Evolutionary conservation across 192 early-diverging fungal species (phyloP), one percentile per base, ranked within the genome.

Genomic region (Umbelopsis isabellina): DNA sequence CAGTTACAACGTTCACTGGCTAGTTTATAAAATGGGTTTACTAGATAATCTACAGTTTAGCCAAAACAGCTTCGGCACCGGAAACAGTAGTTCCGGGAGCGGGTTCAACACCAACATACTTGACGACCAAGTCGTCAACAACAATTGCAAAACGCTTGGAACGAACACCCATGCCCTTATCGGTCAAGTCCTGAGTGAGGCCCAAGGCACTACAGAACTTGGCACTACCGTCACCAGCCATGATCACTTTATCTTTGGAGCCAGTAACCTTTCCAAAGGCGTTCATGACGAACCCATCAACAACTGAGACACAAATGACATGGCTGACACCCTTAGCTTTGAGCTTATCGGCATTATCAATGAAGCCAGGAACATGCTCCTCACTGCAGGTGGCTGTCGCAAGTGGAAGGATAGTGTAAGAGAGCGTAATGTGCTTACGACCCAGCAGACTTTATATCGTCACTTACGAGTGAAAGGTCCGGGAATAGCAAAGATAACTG

Each of bases 161-260:
- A 18, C 93, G 84, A 48, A 89, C 75, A 65, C 91, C 92, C 83
- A 92, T 85, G 49, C 87, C 85, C 13, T 71, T 75, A 72, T 83
- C 81, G 21, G 85, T 86, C 66, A 85, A 79, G 71, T 91, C 86
- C 49, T 84, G 82, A 23, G 61, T 75, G 41, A 94, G 81, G 35
- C 93, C 93, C 10, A 92, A 82, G n/a, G 87, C 87, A 23, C 76
- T 76, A 23, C 84, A 82, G 46, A 92, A 91, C 20, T 84, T 85
- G 66, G 83, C 89, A 75, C 88, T 91, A 45, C 88, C 91, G 73
- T 94, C 93, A 37, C 90, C 88, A 66, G 90, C 86, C 90, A 94
- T 91, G 66, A 85, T 77, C 33, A 89, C 77, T 74, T 90, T 86
- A 68, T 84, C 84, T 23, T 65, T 71, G 44, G 74, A 66, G n/a